Base-by-base conservation (phyloP, 208 protist species). In the Wallacemonas sp. region DNA sequence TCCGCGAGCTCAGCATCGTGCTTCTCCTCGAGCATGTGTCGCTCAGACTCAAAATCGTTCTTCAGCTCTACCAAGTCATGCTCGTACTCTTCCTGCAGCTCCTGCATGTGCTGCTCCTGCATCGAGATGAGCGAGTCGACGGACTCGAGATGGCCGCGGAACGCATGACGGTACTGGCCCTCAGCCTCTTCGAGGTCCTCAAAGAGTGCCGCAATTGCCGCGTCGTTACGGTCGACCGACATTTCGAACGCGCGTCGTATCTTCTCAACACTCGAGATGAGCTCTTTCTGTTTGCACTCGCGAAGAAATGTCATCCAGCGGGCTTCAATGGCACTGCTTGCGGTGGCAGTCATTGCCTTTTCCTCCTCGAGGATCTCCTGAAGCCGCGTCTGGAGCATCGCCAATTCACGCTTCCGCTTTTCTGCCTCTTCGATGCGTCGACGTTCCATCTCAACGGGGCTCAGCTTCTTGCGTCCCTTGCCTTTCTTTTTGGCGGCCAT, bases 201-300 rank as follows among this genome's bases (percentile, higher is more conserved):
- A 29, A 93, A 87, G 11, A 98, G 87, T 68, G 93, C 87, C 44
- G 91, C 67, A 55, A 98, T 92, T 8, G 95, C 80, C 8, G 94
- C 88, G 55, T 98, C 93, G 69, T 98, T 98, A 27, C 95, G 77
- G 73, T 98, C 97, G 17, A 98, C 83, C 26, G 88, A 78, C 24
- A 84, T 65, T 61, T 98, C 94, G 62, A 98, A 97, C 14, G 76
- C 76, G n/a, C 97, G 87, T 2, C 84, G 76, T 23, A 96, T 47
- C 23, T 97, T 80, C 57, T 97, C 94, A 48, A 98, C 92, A 36
- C 94, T 85, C 1, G 93, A 70, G 0, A 92, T 66, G 1, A 99
- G 83, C 62, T 98, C 94, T 60, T 94, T 81, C 33, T 95, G 88
- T 78, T 98, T 98, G 65, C 93, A 92, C 41, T 96, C 81, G 8